Conservation (phyloP, 306 rosid species). For the Ochetophila trinervis region DNA sequence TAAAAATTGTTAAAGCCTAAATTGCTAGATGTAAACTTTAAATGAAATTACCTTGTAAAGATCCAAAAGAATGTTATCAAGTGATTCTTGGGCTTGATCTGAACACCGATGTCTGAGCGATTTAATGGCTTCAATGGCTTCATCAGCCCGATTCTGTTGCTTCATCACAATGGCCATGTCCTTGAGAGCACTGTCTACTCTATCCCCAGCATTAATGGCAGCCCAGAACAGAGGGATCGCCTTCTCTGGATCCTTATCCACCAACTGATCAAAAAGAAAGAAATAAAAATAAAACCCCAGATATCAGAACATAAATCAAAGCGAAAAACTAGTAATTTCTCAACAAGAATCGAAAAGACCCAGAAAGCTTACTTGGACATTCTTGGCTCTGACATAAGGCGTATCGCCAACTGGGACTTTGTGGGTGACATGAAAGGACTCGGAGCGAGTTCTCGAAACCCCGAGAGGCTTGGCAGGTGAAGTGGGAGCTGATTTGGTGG, state of each 20-base stretch:
- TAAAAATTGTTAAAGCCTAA: background rate
- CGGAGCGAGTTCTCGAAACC: slow-evolving; percentile 67
- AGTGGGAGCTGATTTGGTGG: slow-evolving; percentile 92
- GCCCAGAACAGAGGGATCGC: slow-evolving; percentile 96
- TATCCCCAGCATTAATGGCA: slow-evolving; percentile 91
- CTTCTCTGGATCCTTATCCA: slow-evolving; percentile 95
- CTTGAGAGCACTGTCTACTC: slow-evolving; percentile 94
- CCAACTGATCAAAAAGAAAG: slow-evolving; percentile 43
- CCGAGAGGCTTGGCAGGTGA: slow-evolving; percentile 92
- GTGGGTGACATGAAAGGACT: slow-evolving; percentile 73
- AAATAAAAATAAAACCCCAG: background rate
- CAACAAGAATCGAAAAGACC: background rate
- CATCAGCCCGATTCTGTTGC: slow-evolving; percentile 92
- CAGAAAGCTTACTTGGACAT: slow-evolving; percentile 64
- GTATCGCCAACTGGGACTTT: slow-evolving; percentile 83
- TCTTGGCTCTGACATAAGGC: slow-evolving; percentile 97
- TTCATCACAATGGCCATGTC: slow-evolving; percentile 99
- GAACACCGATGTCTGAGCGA: slow-evolving; percentile 83
- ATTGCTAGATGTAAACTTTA: background rate
- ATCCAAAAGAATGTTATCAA: slow-evolving; percentile 91
- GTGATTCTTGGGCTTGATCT: slow-evolving; percentile 96
- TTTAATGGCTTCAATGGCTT: slow-evolving; percentile 94
- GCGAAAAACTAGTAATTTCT: background rate
- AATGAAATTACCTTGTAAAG: slow-evolving; percentile 66
- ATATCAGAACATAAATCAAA: background rate